phyloP scores from a whole-genome alignment of 1,284 basidiomycete genomes.

The Rhodofomes roseus region DNA sequence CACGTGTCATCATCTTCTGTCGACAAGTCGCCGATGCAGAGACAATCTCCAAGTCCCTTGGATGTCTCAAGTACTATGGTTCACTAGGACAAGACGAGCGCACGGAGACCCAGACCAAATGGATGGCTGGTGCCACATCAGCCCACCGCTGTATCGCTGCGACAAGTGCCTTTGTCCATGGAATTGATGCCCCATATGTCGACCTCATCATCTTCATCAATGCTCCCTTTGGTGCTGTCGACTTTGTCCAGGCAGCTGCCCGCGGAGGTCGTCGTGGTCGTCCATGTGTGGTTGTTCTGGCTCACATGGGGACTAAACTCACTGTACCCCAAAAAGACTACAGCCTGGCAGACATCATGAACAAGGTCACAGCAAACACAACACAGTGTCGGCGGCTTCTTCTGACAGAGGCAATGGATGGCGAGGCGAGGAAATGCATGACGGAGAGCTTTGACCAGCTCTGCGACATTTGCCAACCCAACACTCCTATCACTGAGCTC shows the following conservation, averaged over 20 bases:
- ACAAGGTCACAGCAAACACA: not conserved
- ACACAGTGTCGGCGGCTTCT: not conserved
- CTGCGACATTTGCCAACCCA: not conserved
- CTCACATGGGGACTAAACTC: not conserved
- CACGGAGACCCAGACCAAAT: not conserved
- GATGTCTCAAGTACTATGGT: not conserved
- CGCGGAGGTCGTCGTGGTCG: conserved; percentile 1
- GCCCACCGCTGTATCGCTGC: not conserved
- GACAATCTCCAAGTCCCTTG: not conserved
- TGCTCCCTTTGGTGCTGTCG: not conserved
- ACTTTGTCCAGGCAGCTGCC: not conserved
- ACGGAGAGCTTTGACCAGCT: not conserved
- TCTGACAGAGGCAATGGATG: not conserved
- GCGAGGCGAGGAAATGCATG: not conserved
- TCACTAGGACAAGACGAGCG: not conserved
- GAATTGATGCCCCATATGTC: conserved; percentile 3
- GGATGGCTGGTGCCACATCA: not conserved
- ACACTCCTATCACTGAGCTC: not conserved
- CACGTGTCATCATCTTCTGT: not conserved
- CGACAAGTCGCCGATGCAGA: not conserved
- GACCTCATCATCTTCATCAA: not conserved
- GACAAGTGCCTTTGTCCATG: conserved; percentile 2
- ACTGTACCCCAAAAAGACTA: not conserved
- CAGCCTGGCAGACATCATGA: not conserved
- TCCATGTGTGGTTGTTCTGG: not conserved